A percentile compares a stretch with the other conserved stretches of the same genome.
These are phyloP conservation scores for Stylosanthes scabra DNA, from an alignment of 331 rosid species.

Conservation along the genomic window DNA sequence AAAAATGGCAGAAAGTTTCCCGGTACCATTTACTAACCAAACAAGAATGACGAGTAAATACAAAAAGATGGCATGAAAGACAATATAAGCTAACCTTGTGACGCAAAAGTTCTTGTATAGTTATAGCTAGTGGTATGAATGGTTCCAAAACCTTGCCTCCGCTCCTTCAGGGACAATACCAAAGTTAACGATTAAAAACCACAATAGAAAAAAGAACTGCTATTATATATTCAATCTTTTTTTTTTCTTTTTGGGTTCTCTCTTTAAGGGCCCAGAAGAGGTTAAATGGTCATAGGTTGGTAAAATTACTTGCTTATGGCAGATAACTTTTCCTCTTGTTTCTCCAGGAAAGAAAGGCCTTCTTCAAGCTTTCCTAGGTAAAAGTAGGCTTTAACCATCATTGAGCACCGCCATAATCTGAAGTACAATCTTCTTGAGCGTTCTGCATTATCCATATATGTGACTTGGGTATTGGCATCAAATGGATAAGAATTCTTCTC, in stretches of 20 bases:
- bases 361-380: constrained; percentile 88
- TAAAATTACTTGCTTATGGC: constrained; percentile 59
- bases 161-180: constrained; percentile 61
- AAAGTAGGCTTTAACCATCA: constrained; percentile 74
- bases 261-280: constrained; percentile 5
- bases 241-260: constrained; percentile 3
- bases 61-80: constrained; percentile 27
- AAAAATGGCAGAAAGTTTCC: constrained; percentile 14
- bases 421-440: constrained; percentile 58
- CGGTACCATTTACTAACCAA: constrained; percentile 4
- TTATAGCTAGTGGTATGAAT: constrained; percentile 67
- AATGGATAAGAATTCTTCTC: constrained; percentile 72
- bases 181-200: constrained; percentile 42
- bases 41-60: not conserved
- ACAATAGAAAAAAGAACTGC: not conserved
- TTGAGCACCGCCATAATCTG: constrained; percentile 83
- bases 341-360: constrained; percentile 79
- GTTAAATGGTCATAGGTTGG: constrained; percentile 26
- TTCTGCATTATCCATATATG: constrained; percentile 53
- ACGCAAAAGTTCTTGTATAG: constrained; percentile 64
- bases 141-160: constrained; percentile 73
- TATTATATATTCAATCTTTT: constrained; percentile 30
- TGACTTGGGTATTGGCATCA: constrained; percentile 43
- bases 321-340: constrained; percentile 65
- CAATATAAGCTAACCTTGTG: constrained; percentile 67